Evolutionary conservation across 768 basidiomycete genomes (phyloP).

Genomic region (Lyophyllum atratum): DNA sequence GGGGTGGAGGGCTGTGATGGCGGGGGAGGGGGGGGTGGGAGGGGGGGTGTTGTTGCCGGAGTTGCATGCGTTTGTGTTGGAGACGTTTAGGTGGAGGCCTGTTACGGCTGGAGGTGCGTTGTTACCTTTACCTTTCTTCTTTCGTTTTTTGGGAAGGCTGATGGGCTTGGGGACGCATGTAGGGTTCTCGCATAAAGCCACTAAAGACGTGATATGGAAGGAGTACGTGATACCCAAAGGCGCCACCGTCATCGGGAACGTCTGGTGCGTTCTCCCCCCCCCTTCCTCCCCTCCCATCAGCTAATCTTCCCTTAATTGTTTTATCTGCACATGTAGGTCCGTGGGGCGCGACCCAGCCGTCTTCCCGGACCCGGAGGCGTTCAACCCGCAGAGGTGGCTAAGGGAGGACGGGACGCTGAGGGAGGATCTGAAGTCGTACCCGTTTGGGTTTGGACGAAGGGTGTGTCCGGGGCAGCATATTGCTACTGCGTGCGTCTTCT

Average conservation of each 20-base stretch:
- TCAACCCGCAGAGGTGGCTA: slow-evolving; percentile 63
- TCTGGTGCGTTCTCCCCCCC: slow-evolving; percentile 38
- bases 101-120: slow-evolving; percentile 46
- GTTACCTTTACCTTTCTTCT: not conserved
- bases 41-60: slow-evolving; percentile 24
- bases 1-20: not conserved
- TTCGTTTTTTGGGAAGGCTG: not conserved
- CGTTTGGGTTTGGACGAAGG: slow-evolving; percentile 64
- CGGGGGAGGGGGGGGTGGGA: slow-evolving; percentile 1
- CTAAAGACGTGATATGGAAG: slow-evolving; percentile 62
- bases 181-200: slow-evolving; percentile 66
- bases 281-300: not conserved
- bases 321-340: no score
- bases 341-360: slow-evolving; percentile 57
- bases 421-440: slow-evolving; percentile 54
- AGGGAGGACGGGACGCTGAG: slow-evolving; percentile 41
- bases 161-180: not conserved
- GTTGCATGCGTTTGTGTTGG: slow-evolving; percentile 51
- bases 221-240: slow-evolving; percentile 57
- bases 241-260: slow-evolving; percentile 59
- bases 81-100: slow-evolving; percentile 53
- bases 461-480: slow-evolving; percentile 70
- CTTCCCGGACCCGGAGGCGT: slow-evolving; percentile 62
- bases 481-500: slow-evolving; percentile 39
- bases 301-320: not conserved